These are phyloP conservation scores for Leccinum pachyderme DNA, from an alignment of 1,284 basidiomycete species.

Conservation along the genomic window DNA sequence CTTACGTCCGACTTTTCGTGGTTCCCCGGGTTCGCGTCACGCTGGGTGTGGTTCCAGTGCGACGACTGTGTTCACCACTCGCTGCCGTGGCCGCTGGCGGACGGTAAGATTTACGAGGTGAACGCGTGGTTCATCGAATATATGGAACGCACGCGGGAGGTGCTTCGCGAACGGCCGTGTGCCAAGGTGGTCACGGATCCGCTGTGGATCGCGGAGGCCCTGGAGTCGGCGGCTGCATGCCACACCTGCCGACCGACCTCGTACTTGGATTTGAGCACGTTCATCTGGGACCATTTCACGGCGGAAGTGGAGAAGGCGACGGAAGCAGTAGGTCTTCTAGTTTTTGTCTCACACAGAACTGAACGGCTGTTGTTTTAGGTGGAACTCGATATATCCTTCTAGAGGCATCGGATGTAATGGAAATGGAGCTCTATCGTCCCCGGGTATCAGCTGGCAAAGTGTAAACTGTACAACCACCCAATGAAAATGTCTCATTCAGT, in stretches of 20 bases:
- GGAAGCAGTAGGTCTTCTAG: slow-evolving; percentile 24
- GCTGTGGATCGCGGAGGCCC: slow-evolving; percentile 30
- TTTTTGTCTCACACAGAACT: slow-evolving; percentile 9
- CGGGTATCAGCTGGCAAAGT: slow-evolving; percentile 1
- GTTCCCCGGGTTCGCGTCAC: slow-evolving; percentile 37
- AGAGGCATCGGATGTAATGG: slow-evolving; percentile 5
- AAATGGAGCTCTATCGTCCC: slow-evolving; percentile 1
- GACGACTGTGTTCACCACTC: slow-evolving; percentile 34
- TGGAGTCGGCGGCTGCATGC: slow-evolving; percentile 26
- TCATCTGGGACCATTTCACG: slow-evolving; percentile 30
- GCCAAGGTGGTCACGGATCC: slow-evolving; percentile 33
- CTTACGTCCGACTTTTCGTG: slow-evolving; percentile 37
- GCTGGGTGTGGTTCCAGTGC: slow-evolving; percentile 38
- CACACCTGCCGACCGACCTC: slow-evolving; percentile 32
- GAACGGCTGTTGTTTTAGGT: slow-evolving; percentile 22
- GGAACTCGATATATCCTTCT: slow-evolving; percentile 33
- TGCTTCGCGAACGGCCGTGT: slow-evolving; percentile 31
- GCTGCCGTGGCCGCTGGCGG: slow-evolving; percentile 34
- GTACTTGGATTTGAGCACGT: slow-evolving; percentile 31
- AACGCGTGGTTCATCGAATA: slow-evolving; percentile 35
- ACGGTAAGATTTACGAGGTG: slow-evolving; percentile 36
- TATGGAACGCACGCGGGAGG: slow-evolving; percentile 32
- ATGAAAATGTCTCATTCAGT: not conserved
- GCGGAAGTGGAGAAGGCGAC: slow-evolving; percentile 31
- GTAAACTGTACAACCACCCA: slow-evolving; percentile 12